These are phyloP conservation scores for Bryoerythrophyllum caledonicum DNA, from an alignment of 225 moss, liverwort and hornwort species.

Conservation along the genomic window DNA sequence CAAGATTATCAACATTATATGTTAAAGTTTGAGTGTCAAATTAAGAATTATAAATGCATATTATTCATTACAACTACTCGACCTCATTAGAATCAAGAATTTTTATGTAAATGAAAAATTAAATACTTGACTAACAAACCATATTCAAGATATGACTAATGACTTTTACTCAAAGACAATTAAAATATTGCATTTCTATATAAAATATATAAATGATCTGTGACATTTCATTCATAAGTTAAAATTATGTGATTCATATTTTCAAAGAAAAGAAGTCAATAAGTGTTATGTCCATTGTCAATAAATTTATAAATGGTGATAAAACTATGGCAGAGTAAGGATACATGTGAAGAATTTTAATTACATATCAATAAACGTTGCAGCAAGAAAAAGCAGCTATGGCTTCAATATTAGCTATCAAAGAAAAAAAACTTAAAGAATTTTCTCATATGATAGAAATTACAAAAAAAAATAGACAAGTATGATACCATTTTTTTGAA, in stretches of 20 bases:
- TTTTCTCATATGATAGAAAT: slow-evolving; percentile 26
- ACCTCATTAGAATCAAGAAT: too few species aligned
- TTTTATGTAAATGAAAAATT: too few species aligned
- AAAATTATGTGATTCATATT: background rate
- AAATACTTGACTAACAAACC: background rate
- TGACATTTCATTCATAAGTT: background rate
- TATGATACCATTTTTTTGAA: background rate
- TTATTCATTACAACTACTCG: background rate
- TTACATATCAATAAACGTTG: slow-evolving; percentile 13
- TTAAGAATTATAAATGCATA: background rate
- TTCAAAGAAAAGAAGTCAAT: background rate
- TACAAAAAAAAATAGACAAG: slow-evolving; percentile 36
- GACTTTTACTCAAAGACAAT: background rate
- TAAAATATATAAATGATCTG: too few species aligned
- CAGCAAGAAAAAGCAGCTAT: slow-evolving; percentile 41
- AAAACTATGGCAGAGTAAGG: background rate
- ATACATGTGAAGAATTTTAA: slow-evolving; percentile 19
- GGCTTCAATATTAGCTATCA: slow-evolving; percentile 31
- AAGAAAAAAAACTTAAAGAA: slow-evolving; percentile 42
- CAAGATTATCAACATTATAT: too few species aligned
- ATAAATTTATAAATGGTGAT: background rate
- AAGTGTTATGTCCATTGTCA: background rate
- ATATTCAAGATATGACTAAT: background rate
- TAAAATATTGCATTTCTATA: too few species aligned
- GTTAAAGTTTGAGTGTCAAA: too few species aligned